Base-by-base conservation (phyloP, 2,329 filamentous ascomycete species). In the Emergomyces pasteurianus region DNA sequence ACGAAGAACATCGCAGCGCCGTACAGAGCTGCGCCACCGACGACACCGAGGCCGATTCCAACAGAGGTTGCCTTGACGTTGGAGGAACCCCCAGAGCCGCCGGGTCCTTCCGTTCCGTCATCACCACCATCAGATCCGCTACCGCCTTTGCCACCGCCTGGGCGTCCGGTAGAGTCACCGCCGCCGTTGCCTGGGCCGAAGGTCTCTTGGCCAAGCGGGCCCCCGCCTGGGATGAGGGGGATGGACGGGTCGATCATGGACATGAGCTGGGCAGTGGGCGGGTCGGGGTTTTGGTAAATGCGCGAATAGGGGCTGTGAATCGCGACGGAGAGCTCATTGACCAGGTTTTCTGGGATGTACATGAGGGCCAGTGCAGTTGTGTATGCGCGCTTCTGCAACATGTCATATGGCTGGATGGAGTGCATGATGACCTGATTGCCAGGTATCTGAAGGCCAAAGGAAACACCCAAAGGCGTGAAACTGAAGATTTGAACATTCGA, bases 1-100 rank as follows among this genome's bases (percentile, higher is more conserved):
- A 96, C 85, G 69, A 94, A 86, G 78, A 96, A 92, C 92, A 96
- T 96, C 73, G 90, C 91, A 14, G 88, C 89, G 70, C 91, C 92
- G 67, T 96, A 96, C n/a, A 90, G 86, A 58, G 86, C 88, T 49
- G 89, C 90, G 69, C 91, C 86, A 50, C 83, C 83, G 38, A 92
- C 84, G 31, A 89, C 87, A 68, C 89, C 90, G 26, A 90, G 81
- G 61, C 87, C 89, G 69, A 96, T 88, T 69, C 76, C 83, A 65
- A 78, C 83, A 69, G 79, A 86, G 73, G 73, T 78, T 38, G 73
- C 69, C 58, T 71, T 71, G 47, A 76, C 72, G 42, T 71, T 67
- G 56, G 71, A 72, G 28, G 71, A 69, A 62, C 65, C 70, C 67
- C 74, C 75, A 54, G 77, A 78, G 60, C 82, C 80, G 50, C 80